Conservation (phyloP, 768 basidiomycete species). For the Boletus reticulatus region DNA sequence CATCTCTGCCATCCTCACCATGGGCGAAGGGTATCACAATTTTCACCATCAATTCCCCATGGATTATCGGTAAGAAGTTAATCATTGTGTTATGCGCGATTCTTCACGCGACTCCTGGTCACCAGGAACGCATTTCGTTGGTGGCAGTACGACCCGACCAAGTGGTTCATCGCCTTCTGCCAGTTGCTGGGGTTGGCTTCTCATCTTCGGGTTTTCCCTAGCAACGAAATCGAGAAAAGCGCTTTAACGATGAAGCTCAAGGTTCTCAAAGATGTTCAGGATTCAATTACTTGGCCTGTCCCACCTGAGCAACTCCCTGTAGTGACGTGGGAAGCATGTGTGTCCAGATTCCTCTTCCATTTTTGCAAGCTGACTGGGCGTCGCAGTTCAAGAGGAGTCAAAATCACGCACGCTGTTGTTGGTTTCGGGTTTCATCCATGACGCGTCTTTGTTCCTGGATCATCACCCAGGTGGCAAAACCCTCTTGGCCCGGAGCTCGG, state of each 20-base stretch:
- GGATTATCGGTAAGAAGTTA: slow-evolving; percentile 41
- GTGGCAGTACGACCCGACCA: slow-evolving; percentile 72
- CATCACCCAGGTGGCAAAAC: slow-evolving; percentile 77
- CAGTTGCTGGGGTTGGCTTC: slow-evolving; percentile 67
- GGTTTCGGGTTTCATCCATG: slow-evolving; percentile 86
- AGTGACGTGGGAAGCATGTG: slow-evolving; percentile 80
- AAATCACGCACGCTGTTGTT: slow-evolving; percentile 64
- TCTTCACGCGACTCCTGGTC: slow-evolving; percentile 3
- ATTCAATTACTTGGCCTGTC: slow-evolving; percentile 60
- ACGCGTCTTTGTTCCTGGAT: slow-evolving; percentile 68
- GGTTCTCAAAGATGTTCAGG: slow-evolving; percentile 60
- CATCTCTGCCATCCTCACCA: slow-evolving; percentile 77
- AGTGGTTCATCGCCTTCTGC: slow-evolving; percentile 77
- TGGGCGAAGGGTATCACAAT: slow-evolving; percentile 67
- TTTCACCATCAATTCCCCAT: slow-evolving; percentile 91
- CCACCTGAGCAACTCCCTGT: slow-evolving; percentile 62
- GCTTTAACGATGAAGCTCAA: slow-evolving; percentile 83
- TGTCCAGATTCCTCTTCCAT: slow-evolving; percentile 26
- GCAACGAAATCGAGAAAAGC: slow-evolving; percentile 85
- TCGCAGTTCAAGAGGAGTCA: slow-evolving; percentile 64
- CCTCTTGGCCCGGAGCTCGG: slow-evolving; percentile 56
- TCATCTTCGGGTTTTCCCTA: slow-evolving; percentile 81
- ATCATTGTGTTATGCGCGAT: background rate
- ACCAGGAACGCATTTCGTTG: slow-evolving; percentile 67
- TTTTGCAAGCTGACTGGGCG: background rate